These are phyloP conservation scores for Trichothecium sympodiale DNA, from an alignment of 2,329 filamentous ascomycete genomes.

Conservation along the genomic window DNA sequence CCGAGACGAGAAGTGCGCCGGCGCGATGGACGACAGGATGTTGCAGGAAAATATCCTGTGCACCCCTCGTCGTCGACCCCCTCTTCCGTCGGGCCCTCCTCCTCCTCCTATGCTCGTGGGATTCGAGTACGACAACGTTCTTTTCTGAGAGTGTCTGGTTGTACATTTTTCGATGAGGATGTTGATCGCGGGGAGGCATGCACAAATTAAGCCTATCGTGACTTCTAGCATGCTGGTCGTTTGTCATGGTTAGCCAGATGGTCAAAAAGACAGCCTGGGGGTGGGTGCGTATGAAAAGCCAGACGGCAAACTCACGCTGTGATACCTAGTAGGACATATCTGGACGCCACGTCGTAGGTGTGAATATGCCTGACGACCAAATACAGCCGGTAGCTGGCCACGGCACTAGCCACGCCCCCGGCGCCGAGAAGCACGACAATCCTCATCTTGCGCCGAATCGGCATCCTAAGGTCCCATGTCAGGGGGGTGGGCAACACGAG, in stretches of 20 bases:
- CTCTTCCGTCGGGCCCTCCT: not conserved
- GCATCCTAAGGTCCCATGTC: constrained; percentile 17
- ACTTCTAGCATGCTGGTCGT: constrained; percentile 9
- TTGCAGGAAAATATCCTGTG: not conserved
- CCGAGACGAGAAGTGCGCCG: too few species aligned
- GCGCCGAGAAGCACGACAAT: constrained; percentile 18
- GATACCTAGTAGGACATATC: constrained; percentile 4
- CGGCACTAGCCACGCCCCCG: constrained; percentile 16
- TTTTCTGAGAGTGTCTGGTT: too few species aligned
- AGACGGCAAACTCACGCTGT: not conserved
- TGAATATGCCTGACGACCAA: constrained; percentile 10
- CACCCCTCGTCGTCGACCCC: not conserved
- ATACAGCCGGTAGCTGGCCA: constrained; percentile 16
- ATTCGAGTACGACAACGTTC: too few species aligned
- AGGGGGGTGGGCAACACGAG: constrained; percentile 21
- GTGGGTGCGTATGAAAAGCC: too few species aligned
- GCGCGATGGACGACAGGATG: too few species aligned
- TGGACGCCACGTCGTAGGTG: too few species aligned
- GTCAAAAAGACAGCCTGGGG: too few species aligned
- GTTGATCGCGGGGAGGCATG: constrained; percentile 14
- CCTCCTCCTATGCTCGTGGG: too few species aligned
- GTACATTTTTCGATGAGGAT: constrained; percentile 6
- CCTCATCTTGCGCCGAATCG: constrained; percentile 18
- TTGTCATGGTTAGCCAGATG: not conserved
- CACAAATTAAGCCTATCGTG: constrained; percentile 14